Conservation (phyloP, 768 basidiomycete genomes). For the Macrolepiota dolichaula region DNA sequence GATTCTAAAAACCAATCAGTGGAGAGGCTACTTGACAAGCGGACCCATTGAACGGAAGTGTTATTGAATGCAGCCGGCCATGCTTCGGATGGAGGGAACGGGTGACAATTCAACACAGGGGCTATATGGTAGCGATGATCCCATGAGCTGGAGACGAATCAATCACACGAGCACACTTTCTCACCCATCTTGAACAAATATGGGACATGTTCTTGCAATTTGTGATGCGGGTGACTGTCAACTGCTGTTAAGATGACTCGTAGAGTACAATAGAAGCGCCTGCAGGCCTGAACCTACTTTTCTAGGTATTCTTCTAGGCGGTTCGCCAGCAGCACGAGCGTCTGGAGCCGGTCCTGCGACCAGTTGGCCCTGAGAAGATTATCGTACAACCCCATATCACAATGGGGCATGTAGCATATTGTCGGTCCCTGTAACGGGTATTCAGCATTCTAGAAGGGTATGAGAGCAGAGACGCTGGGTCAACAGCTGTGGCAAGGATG, state of each 20-base stretch:
- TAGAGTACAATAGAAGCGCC: slow-evolving; percentile 12
- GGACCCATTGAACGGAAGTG: slow-evolving; percentile 50
- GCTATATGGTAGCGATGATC: slow-evolving; percentile 28
- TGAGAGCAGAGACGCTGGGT: background rate
- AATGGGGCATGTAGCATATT: slow-evolving; percentile 78
- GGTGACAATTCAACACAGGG: slow-evolving; percentile 41
- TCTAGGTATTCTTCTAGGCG: slow-evolving; percentile 63
- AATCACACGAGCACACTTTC: slow-evolving; percentile 19
- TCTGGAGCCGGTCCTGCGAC: slow-evolving; percentile 40
- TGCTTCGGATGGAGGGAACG: slow-evolving; percentile 44
- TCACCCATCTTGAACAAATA: slow-evolving; percentile 52
- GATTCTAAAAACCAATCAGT: slow-evolving; percentile 2
- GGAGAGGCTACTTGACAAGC: background rate
- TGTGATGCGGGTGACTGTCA: slow-evolving; percentile 49
- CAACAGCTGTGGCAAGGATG: background rate
- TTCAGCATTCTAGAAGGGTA: slow-evolving; percentile 26
- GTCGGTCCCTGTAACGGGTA: slow-evolving; percentile 43
- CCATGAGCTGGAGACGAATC: slow-evolving; percentile 13
- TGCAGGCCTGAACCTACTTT: slow-evolving; percentile 39
- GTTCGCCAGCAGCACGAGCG: slow-evolving; percentile 63
- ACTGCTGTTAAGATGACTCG: slow-evolving; percentile 10
- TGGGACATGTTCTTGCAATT: slow-evolving; percentile 48
- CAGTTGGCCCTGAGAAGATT: slow-evolving; percentile 61
- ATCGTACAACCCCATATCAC: slow-evolving; percentile 71
- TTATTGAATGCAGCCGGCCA: slow-evolving; percentile 70